Evolutionary conservation across 352 stramenopile species (phyloP).

Genomic region (Phytophthora ohioensis): DNA sequence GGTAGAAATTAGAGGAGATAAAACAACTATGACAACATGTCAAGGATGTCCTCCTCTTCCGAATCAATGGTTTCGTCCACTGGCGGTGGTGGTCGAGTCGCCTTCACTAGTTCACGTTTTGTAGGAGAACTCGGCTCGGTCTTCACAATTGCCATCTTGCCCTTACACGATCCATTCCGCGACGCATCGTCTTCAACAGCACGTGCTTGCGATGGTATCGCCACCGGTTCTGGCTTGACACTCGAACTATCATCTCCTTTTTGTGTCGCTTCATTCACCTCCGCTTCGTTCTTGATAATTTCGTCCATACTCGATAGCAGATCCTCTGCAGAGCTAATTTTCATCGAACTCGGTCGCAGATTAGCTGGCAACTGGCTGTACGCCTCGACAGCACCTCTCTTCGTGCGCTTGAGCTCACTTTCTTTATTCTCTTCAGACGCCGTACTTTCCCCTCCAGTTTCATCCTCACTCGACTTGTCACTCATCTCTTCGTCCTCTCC

Average conservation of each 20-base stretch:
- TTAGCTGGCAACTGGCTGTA: constrained; percentile 47
- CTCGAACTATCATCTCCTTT: neutral
- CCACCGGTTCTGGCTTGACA: neutral
- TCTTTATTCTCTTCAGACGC: constrained; percentile 18
- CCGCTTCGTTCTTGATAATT: constrained; percentile 45
- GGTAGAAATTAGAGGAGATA: too few relatives aligned
- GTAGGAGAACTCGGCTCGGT: neutral
- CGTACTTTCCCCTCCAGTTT: constrained; percentile 22
- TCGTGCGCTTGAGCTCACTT: constrained; percentile 17
- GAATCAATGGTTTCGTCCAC: constrained; percentile 42
- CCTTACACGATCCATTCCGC: neutral
- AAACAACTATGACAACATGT: constrained; percentile 46
- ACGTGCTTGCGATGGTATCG: neutral
- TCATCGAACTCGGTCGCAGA: constrained; percentile 37
- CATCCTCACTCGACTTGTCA: constrained; percentile 26
- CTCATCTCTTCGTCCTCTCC: constrained; percentile 30
- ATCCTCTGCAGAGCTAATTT: constrained; percentile 51
- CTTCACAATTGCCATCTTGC: neutral
- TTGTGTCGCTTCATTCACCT: constrained; percentile 20
- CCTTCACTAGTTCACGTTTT: constrained; percentile 9
- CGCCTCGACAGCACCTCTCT: constrained; percentile 37
- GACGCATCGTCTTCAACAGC: neutral
- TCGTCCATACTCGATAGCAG: constrained; percentile 54
- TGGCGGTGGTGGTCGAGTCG: neutral
- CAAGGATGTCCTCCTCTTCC: constrained; percentile 67